Evolutionary conservation across 176 grass and related monocot genomes (phyloP).

Genomic region (Oryza australiensis): DNA sequence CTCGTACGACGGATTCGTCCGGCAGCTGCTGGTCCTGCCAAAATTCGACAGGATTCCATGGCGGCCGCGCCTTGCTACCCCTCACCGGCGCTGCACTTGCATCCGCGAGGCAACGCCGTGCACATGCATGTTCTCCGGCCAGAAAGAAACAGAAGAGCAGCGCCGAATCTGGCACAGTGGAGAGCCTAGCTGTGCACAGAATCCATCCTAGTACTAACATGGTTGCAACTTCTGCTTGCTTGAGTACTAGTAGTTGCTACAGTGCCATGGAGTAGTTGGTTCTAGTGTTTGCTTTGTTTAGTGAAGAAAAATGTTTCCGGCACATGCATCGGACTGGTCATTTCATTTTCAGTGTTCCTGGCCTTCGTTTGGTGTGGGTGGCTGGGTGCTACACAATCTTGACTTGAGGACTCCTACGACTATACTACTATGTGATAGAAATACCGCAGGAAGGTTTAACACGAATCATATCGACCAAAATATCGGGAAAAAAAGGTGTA

Average conservation of each 20-base stretch:
- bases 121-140: background rate
- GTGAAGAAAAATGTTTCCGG: background rate
- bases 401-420: background rate
- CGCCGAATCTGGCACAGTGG: background rate
- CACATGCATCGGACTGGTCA: background rate
- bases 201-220: slow-evolving; percentile 6
- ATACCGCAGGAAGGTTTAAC: slow-evolving; percentile 10
- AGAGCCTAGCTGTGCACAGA: background rate
- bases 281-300: background rate
- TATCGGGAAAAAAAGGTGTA: too few relatives aligned
- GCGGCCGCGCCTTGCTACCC: background rate
- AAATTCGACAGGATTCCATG: slow-evolving; percentile 23
- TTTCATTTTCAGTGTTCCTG: background rate
- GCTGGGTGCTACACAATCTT: background rate
- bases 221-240: too few relatives aligned
- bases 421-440: too few relatives aligned
- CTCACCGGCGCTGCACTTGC: background rate
- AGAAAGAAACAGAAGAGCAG: slow-evolving; percentile 5
- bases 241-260: background rate
- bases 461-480: background rate
- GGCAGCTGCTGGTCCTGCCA: background rate
- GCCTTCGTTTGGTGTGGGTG: background rate
- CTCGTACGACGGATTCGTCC: slow-evolving; percentile 3
- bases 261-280: background rate
- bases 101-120: too few relatives aligned